These are phyloP conservation scores for Tetrapyrgos nigripes DNA, from an alignment of 1,284 basidiomycete species.

Conservation along the genomic window DNA sequence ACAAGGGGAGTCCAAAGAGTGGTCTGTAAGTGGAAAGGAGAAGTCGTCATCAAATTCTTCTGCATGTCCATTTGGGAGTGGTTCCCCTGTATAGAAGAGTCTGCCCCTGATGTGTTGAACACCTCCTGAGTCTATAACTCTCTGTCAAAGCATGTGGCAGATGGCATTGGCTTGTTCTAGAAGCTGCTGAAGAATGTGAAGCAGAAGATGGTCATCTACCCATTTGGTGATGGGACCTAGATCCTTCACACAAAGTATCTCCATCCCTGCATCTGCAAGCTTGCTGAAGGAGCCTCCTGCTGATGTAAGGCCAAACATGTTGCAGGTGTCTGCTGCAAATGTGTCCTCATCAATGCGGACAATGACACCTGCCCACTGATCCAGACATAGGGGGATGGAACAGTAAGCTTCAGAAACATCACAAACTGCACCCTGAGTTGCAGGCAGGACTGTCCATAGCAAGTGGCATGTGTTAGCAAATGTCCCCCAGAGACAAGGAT, in stretches of 20 bases:
- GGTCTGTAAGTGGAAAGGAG: too few species aligned
- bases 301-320: too few species aligned
- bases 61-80: too few species aligned
- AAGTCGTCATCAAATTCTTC: too few species aligned
- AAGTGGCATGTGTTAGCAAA: too few species aligned
- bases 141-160: neutral
- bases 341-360: neutral
- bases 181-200: neutral
- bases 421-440: neutral
- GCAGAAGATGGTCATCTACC: constrained; percentile 5
- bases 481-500: too few species aligned
- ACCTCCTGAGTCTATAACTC: neutral
- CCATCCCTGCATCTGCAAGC: constrained; percentile 1
- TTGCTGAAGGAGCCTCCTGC: too few species aligned
- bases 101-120: neutral
- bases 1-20: too few species aligned
- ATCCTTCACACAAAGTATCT: neutral
- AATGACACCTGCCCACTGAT: neutral
- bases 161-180: neutral
- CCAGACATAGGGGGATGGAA: neutral
- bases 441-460: too few species aligned
- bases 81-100: too few species aligned
- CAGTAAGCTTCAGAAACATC: too few species aligned
- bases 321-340: neutral
- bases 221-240: constrained; percentile 1